Percentiles rank a stretch among this genome's conserved stretches.
phyloP scores from a whole-genome alignment of 2,329 filamentous ascomycete genomes.

The Orbilia quercus region DNA sequence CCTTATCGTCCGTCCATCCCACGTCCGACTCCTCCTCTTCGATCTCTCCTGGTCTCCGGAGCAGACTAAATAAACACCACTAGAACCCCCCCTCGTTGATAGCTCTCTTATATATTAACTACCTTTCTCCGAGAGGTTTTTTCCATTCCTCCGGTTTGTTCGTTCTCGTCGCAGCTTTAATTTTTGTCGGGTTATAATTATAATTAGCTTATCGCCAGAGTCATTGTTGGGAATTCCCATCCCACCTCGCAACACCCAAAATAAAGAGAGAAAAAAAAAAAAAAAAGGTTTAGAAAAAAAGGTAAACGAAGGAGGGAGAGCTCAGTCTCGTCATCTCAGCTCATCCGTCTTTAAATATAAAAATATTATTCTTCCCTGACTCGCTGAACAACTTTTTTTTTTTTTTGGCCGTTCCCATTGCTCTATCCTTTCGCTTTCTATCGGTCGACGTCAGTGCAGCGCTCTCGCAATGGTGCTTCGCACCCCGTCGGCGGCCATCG shows the following conservation, averaged over 20 bases:
- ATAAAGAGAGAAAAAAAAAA: slow-evolving; percentile 7
- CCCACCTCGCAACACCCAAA: neutral
- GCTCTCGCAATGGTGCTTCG: slow-evolving; percentile 53
- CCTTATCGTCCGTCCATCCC: slow-evolving; percentile 6
- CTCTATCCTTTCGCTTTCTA: slow-evolving; percentile 1
- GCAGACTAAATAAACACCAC: slow-evolving; percentile 5
- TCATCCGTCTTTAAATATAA: neutral
- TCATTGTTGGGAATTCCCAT: slow-evolving; percentile 11
- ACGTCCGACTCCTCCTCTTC: neutral
- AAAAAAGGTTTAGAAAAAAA: slow-evolving; percentile 4
- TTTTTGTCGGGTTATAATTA: neutral
- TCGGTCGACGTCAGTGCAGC: neutral
- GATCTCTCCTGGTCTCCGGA: slow-evolving; percentile 32
- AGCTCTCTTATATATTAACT: slow-evolving; percentile 6
- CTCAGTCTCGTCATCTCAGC: neutral
- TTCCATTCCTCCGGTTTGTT: slow-evolving; percentile 24
- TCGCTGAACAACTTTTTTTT: neutral
- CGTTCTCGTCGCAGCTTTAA: neutral
- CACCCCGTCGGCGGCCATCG: slow-evolving; percentile 48
- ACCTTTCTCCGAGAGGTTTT: slow-evolving; percentile 18
- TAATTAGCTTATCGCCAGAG: slow-evolving; percentile 4
- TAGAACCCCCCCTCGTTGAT: neutral
- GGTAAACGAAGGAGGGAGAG: neutral
- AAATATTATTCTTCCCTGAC: neutral
- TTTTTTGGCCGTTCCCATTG: neutral